These are phyloP conservation scores for Trichomonascaceae sp. DNA, from an alignment of 1,139 yeast genomes.

Conservation along the genomic window DNA sequence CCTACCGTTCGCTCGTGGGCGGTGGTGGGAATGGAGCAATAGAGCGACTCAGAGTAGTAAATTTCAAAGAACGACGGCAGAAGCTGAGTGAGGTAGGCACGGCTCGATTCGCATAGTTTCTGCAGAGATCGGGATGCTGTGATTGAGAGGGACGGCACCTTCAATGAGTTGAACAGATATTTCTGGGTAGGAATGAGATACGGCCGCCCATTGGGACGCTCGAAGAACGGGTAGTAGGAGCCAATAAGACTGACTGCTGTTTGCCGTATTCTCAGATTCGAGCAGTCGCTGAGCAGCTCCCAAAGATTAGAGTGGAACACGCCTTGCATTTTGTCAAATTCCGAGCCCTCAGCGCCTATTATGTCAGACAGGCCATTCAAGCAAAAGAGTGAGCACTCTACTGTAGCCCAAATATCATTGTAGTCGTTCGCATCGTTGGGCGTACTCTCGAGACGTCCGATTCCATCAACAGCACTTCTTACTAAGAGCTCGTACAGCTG, in stretches of 20 bases:
- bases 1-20: constrained; percentile 27
- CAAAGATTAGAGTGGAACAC: constrained; percentile 25
- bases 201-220: constrained; percentile 17
- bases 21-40: constrained; percentile 12
- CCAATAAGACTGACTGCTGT: constrained; percentile 27
- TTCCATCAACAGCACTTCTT: constrained; percentile 26
- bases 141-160: constrained; percentile 16
- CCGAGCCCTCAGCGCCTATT: constrained; percentile 16
- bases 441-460: constrained; percentile 3
- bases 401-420: constrained; percentile 26
- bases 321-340: constrained; percentile 12
- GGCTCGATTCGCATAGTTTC: constrained; percentile 25
- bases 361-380: constrained; percentile 37
- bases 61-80: constrained; percentile 21
- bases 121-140: constrained; percentile 27
- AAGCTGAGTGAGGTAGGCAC: constrained; percentile 17
- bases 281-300: constrained; percentile 17
- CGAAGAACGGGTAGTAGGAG: constrained; percentile 23
- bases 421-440: background rate
- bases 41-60: constrained; percentile 16
- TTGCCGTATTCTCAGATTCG: constrained; percentile 18
- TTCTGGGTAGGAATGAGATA: constrained; percentile 21
- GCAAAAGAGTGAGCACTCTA: constrained; percentile 61
- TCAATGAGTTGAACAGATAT: constrained; percentile 25
- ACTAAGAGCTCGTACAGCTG: constrained; percentile 42